Evolutionary conservation across 441 rosid genomes (phyloP).

Genomic region (Erysimum cheiri): DNA sequence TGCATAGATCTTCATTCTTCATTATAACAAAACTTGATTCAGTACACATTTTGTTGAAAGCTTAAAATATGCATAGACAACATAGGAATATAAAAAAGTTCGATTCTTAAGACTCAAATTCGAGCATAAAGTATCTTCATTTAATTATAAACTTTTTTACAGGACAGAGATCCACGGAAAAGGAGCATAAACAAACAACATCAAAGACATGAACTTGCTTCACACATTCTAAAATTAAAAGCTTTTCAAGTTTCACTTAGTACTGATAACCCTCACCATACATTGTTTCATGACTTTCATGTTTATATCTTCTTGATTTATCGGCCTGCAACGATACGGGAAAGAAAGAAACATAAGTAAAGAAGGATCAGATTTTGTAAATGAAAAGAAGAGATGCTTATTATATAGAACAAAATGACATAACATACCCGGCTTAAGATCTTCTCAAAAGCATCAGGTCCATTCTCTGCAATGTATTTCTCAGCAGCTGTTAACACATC

Average conservation of each 20-base stretch:
- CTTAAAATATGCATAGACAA: constrained; percentile 2
- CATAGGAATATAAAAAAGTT: constrained; percentile 1
- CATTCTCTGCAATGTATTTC: constrained; percentile 78
- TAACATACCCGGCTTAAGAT: constrained; percentile 65
- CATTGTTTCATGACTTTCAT: constrained; percentile 21
- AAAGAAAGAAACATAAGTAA: background rate
- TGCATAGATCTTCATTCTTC: background rate
- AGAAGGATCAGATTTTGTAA: background rate
- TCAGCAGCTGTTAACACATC: constrained; percentile 87
- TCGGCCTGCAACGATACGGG: constrained; percentile 56
- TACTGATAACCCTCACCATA: constrained; percentile 40
- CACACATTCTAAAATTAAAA: constrained; percentile 31
- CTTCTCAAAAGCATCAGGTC: constrained; percentile 83
- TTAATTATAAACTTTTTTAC: constrained; percentile 21
- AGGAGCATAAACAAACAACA: constrained; percentile 26
- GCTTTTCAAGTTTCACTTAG: constrained; percentile 26
- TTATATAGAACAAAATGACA: constrained; percentile 40
- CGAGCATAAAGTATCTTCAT: constrained; percentile 9
- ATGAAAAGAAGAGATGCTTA: constrained; percentile 40
- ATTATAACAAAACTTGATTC: constrained; percentile 4
- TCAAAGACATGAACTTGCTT: constrained; percentile 34
- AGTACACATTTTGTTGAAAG: background rate
- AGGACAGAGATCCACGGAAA: constrained; percentile 15
- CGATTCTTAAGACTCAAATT: background rate
- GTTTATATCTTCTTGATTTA: constrained; percentile 50